Evolutionary conservation across 2,329 filamentous ascomycete species (phyloP).

Genomic region (Xylaria sp.): DNA sequence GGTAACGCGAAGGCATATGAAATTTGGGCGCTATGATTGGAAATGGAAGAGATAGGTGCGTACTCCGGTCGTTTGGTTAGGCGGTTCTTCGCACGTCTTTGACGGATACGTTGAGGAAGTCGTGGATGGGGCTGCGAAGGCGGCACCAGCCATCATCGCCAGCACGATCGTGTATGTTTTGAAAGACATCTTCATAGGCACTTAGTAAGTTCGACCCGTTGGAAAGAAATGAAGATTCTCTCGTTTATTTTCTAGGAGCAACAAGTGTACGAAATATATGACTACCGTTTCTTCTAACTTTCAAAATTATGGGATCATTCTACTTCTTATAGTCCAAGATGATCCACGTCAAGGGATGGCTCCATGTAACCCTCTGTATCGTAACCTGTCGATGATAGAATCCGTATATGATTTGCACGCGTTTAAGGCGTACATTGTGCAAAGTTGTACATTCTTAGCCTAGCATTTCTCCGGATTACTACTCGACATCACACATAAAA

Average conservation of each 20-base stretch:
- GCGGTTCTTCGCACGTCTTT: constrained; percentile 28
- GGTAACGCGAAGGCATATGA: neutral
- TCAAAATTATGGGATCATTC: constrained; percentile 2
- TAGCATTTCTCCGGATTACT: constrained; percentile 6
- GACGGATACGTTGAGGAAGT: constrained; percentile 12
- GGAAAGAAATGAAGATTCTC: neutral
- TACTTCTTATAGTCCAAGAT: constrained; percentile 22
- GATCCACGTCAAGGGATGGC: neutral
- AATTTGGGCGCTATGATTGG: neutral
- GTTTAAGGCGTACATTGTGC: neutral
- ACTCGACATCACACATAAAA: neutral
- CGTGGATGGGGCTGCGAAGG: constrained; percentile 16
- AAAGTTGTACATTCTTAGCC: constrained; percentile 11
- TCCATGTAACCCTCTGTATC: neutral
- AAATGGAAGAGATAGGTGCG: neutral
- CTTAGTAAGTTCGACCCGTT: neutral
- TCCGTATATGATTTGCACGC: neutral
- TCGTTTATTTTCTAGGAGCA: neutral
- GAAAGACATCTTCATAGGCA: constrained; percentile 19
- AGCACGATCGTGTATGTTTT: constrained; percentile 12
- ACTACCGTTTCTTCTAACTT: neutral
- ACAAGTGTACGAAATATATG: neutral
- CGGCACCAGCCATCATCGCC: constrained; percentile 20
- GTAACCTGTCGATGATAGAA: neutral
- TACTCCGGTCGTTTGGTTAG: constrained; percentile 31